Conservation (phyloP, 306 rosid species). For the Ammopiptanthus mongolicus region DNA sequence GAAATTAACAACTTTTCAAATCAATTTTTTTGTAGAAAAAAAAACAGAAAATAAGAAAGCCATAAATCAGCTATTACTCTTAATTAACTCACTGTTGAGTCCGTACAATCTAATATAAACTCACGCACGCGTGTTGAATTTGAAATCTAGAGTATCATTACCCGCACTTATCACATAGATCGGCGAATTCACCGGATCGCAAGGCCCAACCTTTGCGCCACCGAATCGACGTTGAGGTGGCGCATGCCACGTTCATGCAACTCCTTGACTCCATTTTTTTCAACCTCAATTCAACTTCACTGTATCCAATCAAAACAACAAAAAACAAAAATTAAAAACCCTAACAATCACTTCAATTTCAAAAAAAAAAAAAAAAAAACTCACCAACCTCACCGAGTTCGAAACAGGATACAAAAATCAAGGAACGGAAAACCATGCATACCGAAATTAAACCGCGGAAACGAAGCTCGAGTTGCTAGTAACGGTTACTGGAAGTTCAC, state of each 20-base stretch:
- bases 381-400: slow-evolving; percentile 4
- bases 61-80: slow-evolving; percentile 6
- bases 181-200: slow-evolving; percentile 91
- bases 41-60: neutral
- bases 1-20: neutral
- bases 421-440: neutral
- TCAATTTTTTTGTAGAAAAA: neutral
- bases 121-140: slow-evolving; percentile 4
- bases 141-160: slow-evolving; percentile 30
- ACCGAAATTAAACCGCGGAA: slow-evolving; percentile 10
- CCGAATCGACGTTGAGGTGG: slow-evolving; percentile 50
- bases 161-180: slow-evolving; percentile 96
- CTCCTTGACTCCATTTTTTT: slow-evolving; percentile 65
- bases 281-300: slow-evolving; percentile 36
- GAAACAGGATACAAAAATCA: neutral
- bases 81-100: slow-evolving; percentile 8
- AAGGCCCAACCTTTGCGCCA: slow-evolving; percentile 94
- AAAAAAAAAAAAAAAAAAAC: neutral
- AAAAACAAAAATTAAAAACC: slow-evolving; percentile 27
- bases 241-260: slow-evolving; percentile 77
- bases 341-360: slow-evolving; percentile 29
- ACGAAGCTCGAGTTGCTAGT: neutral
- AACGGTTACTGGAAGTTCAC: neutral
- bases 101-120: slow-evolving; percentile 17
- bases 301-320: slow-evolving; percentile 8